These are phyloP conservation scores for Mariannaea sp. DNA, from an alignment of 2,329 filamentous ascomycete species.

Conservation along the genomic window DNA sequence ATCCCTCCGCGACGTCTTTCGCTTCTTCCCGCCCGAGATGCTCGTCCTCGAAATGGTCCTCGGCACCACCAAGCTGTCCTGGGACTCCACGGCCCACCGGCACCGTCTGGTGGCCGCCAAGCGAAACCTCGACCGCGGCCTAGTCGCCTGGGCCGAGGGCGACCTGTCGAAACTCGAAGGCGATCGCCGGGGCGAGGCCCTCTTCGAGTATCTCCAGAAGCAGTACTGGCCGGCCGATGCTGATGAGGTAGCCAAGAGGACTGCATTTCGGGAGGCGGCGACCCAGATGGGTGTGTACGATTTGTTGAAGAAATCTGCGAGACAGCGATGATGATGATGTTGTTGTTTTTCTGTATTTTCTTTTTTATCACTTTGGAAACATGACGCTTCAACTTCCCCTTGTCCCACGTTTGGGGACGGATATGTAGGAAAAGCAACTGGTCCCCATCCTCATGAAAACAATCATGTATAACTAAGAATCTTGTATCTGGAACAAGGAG, in stretches of 20 bases:
- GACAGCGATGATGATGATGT: slow-evolving; percentile 23
- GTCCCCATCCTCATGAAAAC: not conserved
- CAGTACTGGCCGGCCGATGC: slow-evolving; percentile 42
- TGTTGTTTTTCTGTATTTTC: no score
- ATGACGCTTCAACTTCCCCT: slow-evolving; percentile 1
- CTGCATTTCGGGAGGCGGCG: slow-evolving; percentile 42
- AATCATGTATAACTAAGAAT: slow-evolving; percentile 7
- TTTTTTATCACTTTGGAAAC: no score
- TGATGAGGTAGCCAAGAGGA: slow-evolving; percentile 32
- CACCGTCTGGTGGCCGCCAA: slow-evolving; percentile 50
- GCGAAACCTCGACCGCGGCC: slow-evolving; percentile 48
- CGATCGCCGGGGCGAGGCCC: slow-evolving; percentile 44
- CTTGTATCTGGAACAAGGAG: no score
- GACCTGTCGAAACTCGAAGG: slow-evolving; percentile 45
- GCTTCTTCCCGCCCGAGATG: slow-evolving; percentile 51
- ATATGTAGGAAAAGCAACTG: slow-evolving; percentile 1
- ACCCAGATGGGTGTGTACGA: slow-evolving; percentile 52
- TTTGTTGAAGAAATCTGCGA: slow-evolving; percentile 31
- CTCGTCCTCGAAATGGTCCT: slow-evolving; percentile 54
- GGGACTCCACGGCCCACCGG: slow-evolving; percentile 48
- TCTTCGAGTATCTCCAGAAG: slow-evolving; percentile 50
- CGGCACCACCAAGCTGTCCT: slow-evolving; percentile 50
- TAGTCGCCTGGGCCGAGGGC: slow-evolving; percentile 38
- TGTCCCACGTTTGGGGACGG: slow-evolving; percentile 1
- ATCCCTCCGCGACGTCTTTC: slow-evolving; percentile 49